Conservation (phyloP, 2,329 filamentous ascomycete species). For the Claviceps fusiformis region DNA sequence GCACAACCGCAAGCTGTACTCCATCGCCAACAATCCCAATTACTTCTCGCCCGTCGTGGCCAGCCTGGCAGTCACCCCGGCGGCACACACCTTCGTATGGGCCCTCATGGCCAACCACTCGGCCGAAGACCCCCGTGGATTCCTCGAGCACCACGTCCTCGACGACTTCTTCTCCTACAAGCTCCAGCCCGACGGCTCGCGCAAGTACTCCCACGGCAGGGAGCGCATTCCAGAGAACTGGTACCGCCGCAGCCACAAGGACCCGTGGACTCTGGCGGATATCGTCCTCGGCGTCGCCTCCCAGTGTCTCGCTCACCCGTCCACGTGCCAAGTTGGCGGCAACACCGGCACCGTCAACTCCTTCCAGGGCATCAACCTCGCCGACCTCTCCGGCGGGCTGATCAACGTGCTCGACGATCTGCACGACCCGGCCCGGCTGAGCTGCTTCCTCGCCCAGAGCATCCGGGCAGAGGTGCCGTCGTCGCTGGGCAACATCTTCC, state of each 20-base stretch:
- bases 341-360: conserved; percentile 35
- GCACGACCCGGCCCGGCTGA: background rate
- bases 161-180: conserved; percentile 11
- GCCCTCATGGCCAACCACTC: conserved; percentile 31
- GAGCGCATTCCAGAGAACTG: conserved; percentile 38
- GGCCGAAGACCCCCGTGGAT: conserved; percentile 22
- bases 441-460: conserved; percentile 3
- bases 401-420: conserved; percentile 19
- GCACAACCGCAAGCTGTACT: conserved; percentile 15
- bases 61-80: conserved; percentile 31
- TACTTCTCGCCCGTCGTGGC: conserved; percentile 40
- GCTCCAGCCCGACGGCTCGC: conserved; percentile 23
- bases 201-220: conserved; percentile 29
- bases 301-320: conserved; percentile 17
- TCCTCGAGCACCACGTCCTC: conserved; percentile 5
- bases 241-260: conserved; percentile 29
- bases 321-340: conserved; percentile 21
- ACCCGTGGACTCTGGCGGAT: conserved; percentile 25
- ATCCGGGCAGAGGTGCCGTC: conserved; percentile 6
- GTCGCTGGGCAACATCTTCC: conserved; percentile 4
- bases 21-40: conserved; percentile 33
- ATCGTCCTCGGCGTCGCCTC: conserved; percentile 22
- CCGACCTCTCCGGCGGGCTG: conserved; percentile 29
- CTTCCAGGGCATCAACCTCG: conserved; percentile 31
- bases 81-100: conserved; percentile 29